A percentile compares a stretch with the other conserved stretches of the same genome.
Conservation (phyloP, 139 green algal species). For the Desmodesmus armatus region DNA sequence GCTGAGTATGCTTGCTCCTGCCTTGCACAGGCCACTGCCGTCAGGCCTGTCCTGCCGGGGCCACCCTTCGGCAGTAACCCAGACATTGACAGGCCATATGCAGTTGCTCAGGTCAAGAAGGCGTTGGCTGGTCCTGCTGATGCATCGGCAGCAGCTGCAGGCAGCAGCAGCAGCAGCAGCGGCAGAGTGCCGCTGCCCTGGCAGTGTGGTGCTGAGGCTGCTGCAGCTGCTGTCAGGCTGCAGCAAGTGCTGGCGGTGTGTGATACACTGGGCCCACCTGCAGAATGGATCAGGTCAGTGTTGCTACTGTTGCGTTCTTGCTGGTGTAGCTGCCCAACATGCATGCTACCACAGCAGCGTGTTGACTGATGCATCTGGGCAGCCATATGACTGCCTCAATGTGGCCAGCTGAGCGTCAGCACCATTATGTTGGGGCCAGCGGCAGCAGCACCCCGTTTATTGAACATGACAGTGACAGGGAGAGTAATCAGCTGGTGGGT, state of each 20-base stretch:
- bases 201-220: not conserved
- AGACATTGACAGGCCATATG: not conserved
- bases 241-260: constrained; percentile 9
- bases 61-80: not conserved
- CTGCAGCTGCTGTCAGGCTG: not conserved
- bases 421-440: too few relatives aligned
- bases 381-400: too few relatives aligned
- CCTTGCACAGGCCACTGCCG: not conserved
- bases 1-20: not conserved
- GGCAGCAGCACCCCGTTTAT: too few relatives aligned
- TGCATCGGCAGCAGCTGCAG: not conserved
- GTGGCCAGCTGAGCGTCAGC: too few relatives aligned
- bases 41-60: not conserved
- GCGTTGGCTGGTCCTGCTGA: not conserved
- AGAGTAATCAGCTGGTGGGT: too few relatives aligned
- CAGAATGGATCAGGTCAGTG: constrained; percentile 34
- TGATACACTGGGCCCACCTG: not conserved
- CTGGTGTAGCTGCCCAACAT: not conserved
- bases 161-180: not conserved
- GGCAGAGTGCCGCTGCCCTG: not conserved
- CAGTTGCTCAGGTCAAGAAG: constrained; percentile 9
- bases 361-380: too few relatives aligned
- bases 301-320: not conserved
- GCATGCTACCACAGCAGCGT: too few relatives aligned
- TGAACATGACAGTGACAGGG: too few relatives aligned